Base-by-base conservation (phyloP, 2,329 filamentous ascomycete species). In the Pseudocercospora cruenta region DNA sequence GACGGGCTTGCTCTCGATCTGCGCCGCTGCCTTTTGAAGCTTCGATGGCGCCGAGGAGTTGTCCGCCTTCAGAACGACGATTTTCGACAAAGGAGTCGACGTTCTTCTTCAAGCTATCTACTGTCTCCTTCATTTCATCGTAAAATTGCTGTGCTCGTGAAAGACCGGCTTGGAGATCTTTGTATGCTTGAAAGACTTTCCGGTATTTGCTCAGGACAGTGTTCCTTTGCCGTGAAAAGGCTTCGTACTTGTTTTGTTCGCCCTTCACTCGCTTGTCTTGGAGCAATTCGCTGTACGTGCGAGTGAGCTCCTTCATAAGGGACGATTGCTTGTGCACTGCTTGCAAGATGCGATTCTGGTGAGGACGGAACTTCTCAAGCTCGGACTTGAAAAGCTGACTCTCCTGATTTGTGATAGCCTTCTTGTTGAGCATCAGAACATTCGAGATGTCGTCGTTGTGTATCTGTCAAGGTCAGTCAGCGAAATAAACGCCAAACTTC, bases 31-130 rank as follows among this genome's bases (percentile, higher is more conserved):
- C 87, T 73, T 90, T 90, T 59, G 91, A 88, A 71, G 91, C 89
- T 78, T 97, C 93, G 69, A 99, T 99, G 72, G 93, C 91, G 71
- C 88, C 89, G 39, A 99, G 86, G 4, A 99, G 86, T 77, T 97
- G 92, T 0, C 93, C 92, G 3, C 95, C 95, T 81, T 99, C 95
- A 0, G 92, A 90, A 67, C 94, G 85, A 60, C 95, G 88, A 78
- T 99, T 99, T 82, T 93, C 96, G 70, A 99, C 94, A 80, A 99
- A 99, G 0, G 91, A 91, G 71, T 98, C 94, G 1, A 99, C 95
- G 47, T 71, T 72, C 60, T 70, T 68, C 36, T 70, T 66, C 51
- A 76, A 26, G 21, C 72, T 75, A 7, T 76, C 73, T 6, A 71
- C 70, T 3, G 74, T 74, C 53, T 76, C 74, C 39, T 67, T 69